phyloP scores from a whole-genome alignment of 176 grass and related monocot genomes.

The Alopecurus myosuroides region DNA sequence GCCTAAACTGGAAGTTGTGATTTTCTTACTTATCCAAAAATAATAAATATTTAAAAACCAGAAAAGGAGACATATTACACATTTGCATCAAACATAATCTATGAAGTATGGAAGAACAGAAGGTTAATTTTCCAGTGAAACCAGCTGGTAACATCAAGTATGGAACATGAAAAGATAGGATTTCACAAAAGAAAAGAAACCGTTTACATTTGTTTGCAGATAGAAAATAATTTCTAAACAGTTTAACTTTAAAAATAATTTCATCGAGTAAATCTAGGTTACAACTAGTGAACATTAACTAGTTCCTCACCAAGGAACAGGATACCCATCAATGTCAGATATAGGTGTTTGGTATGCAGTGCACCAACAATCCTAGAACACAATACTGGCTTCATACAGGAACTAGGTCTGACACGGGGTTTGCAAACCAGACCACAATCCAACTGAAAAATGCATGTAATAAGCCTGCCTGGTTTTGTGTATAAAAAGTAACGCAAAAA shows the following conservation, averaged over 20 bases:
- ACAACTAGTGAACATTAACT: not conserved
- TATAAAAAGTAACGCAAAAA: not conserved
- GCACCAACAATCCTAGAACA: not conserved
- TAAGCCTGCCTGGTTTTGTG: not conserved
- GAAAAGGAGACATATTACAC: not conserved
- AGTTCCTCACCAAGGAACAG: not conserved
- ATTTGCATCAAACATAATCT: not conserved
- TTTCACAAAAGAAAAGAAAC: not conserved
- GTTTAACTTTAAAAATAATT: not conserved
- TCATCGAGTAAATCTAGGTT: not conserved
- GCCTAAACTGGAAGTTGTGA: conserved; percentile 5
- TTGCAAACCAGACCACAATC: not conserved
- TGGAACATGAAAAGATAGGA: not conserved
- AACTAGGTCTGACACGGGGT: not conserved
- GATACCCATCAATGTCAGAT: not conserved
- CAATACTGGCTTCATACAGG: not conserved
- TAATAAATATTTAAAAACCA: not conserved
- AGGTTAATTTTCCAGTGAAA: not conserved
- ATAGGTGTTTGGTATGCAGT: not conserved
- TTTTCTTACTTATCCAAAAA: not conserved
- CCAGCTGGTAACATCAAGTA: not conserved
- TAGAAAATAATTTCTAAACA: not conserved
- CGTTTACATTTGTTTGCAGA: not conserved
- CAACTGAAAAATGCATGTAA: not conserved
- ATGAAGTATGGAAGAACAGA: not conserved